Base-by-base conservation (phyloP, 2,329 filamentous ascomycete species). In the Xylaria sp. region DNA sequence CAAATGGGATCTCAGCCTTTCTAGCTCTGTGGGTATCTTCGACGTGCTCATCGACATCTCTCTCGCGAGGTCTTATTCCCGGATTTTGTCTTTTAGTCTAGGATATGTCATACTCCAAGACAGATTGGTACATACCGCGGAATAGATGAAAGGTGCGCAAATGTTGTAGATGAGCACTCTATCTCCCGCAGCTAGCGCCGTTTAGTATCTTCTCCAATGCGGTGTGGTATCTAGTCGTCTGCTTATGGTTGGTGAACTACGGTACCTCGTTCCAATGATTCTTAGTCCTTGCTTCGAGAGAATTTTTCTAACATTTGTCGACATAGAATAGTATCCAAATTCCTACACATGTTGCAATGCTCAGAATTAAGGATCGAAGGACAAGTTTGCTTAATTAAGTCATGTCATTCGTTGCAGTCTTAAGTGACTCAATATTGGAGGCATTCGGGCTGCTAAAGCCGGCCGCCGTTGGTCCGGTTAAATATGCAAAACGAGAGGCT, bases 401-500 rank as follows among this genome's bases (percentile, higher is more conserved):
- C 30, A 24, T 60, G 50, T 19, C 30, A 24, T 60, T 48, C 12
- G 47, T 39, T 62, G 24, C 14, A 48, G 12, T 24, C 51, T n/a
- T 45, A 32, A 30, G 1, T n/a, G 8, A 24, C n/a, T 58, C 55
- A 21, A 32, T 36, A 54, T 7, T 39, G 27, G 45, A 58, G 27
- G 36, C 51, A 34, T 54, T 36, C 32, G 45, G 48, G 27, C 4
- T 57, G 24, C 7, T 51, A 11, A 53, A 12, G 27, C 36, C 27
- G 53, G 6, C 14, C 17, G 42, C 3, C 42, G 14, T 36, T 24
- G 51, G 61, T 34, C 21, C 68, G 61, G 68, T 36, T 68, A 69
- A 69, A 65, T 64, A 61, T 58, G 61, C 50, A 47, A 55, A 24
- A 36, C 32, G 8, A 61, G 42, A 64, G 42, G 47, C 39, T 64